Conservation (phyloP, 768 basidiomycete genomes). For the Mycena kentingensis region DNA sequence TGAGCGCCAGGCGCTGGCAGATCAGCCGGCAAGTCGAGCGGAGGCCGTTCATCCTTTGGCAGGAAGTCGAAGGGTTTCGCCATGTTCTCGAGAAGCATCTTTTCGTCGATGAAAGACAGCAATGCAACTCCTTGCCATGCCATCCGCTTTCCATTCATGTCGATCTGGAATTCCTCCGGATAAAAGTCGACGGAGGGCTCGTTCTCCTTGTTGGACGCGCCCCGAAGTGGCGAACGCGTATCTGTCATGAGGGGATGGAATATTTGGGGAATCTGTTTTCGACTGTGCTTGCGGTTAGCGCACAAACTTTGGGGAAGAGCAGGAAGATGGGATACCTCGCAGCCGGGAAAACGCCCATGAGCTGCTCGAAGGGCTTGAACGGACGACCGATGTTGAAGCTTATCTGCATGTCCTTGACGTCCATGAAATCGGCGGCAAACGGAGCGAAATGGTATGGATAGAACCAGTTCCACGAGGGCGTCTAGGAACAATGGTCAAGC, state of each 20-base stretch:
- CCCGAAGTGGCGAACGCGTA: slow-evolving; percentile 59
- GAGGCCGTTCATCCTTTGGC: slow-evolving; percentile 17
- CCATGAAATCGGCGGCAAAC: slow-evolving; percentile 92
- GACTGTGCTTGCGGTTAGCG: slow-evolving; percentile 49
- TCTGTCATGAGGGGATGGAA: slow-evolving; percentile 90
- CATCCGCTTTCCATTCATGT: slow-evolving; percentile 99
- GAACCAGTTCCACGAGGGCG: slow-evolving; percentile 98
- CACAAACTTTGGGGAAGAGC: slow-evolving; percentile 7
- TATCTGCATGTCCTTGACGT: slow-evolving; percentile 77
- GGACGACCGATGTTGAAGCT: slow-evolving; percentile 79
- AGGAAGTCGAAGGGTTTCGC: slow-evolving; percentile 29
- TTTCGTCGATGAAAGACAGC: slow-evolving; percentile 91
- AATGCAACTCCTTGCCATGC: slow-evolving; percentile 98
- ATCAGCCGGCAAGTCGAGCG: neutral
- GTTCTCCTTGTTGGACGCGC: slow-evolving; percentile 32
- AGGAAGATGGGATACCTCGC: slow-evolving; percentile 64
- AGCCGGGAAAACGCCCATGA: slow-evolving; percentile 98
- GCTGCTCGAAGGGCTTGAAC: slow-evolving; percentile 95
- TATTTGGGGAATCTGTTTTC: slow-evolving; percentile 80
- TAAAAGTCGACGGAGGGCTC: slow-evolving; percentile 74
- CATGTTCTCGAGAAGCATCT: slow-evolving; percentile 84
- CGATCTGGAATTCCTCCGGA: slow-evolving; percentile 86
- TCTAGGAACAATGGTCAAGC: slow-evolving; percentile 39
- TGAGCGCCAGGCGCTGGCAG: slow-evolving; percentile 2
- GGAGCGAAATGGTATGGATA: slow-evolving; percentile 99